phyloP scores from a whole-genome alignment of 768 basidiomycete species.

The Collybia sordida region DNA sequence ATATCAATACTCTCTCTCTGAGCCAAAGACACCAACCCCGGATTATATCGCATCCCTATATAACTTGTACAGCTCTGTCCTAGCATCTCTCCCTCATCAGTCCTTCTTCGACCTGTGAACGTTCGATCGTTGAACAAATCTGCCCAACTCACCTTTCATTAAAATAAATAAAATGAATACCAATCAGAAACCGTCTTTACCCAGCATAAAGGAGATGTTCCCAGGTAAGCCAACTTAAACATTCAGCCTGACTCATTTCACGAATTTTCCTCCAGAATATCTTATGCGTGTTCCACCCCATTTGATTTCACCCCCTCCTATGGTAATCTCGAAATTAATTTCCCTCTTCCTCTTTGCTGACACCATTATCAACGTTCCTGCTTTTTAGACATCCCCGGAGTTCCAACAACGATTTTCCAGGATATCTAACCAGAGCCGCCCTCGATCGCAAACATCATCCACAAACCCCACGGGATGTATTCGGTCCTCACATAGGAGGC shows the following conservation, averaged over 20 bases:
- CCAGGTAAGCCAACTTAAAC: constrained; percentile 37
- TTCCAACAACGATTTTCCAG: background rate
- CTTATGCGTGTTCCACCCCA: constrained; percentile 13
- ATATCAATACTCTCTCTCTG: background rate
- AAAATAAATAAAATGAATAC: constrained; percentile 47
- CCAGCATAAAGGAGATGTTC: constrained; percentile 35
- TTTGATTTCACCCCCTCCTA: background rate
- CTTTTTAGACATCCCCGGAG: background rate
- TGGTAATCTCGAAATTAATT: background rate
- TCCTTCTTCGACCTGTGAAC: no score
- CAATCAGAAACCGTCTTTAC: background rate
- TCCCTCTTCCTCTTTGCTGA: background rate
- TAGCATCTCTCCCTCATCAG: background rate
- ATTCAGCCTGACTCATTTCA: background rate
- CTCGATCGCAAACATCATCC: background rate
- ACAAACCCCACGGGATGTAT: background rate
- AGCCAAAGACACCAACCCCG: background rate
- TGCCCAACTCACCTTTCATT: background rate
- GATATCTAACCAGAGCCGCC: background rate
- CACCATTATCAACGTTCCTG: background rate
- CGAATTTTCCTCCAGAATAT: constrained; percentile 7
- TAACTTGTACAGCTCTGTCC: background rate
- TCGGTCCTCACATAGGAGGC: background rate
- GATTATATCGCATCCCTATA: no score
- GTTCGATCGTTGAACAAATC: no score